Percentiles rank a stretch among this genome's conserved stretches.
These are phyloP conservation scores for Xerocomus brunneocitrinus DNA, from an alignment of 768 basidiomycete species.

Conservation along the genomic window DNA sequence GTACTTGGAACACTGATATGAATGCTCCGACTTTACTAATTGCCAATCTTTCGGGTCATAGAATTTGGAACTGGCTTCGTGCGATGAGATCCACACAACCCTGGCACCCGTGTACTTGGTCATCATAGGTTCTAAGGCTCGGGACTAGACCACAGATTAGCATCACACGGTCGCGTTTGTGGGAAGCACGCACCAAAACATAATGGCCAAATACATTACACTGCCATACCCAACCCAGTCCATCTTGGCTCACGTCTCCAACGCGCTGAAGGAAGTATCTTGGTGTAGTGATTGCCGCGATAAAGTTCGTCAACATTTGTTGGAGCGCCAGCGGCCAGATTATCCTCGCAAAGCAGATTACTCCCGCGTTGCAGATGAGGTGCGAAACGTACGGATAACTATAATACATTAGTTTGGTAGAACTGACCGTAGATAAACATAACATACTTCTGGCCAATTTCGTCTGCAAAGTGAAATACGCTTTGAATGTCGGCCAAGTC, in stretches of 20 bases:
- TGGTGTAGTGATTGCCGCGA: slow-evolving; percentile 50
- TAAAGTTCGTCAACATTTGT: slow-evolving; percentile 44
- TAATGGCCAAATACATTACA: slow-evolving; percentile 83
- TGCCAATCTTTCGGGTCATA: slow-evolving; percentile 73
- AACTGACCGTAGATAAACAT: background rate
- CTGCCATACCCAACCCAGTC: slow-evolving; percentile 80
- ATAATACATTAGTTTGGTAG: background rate
- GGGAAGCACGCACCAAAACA: slow-evolving; percentile 50
- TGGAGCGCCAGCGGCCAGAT: slow-evolving; percentile 43
- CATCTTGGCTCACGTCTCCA: slow-evolving; percentile 61
- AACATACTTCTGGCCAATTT: slow-evolving; percentile 50
- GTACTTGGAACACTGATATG: slow-evolving; percentile 73
- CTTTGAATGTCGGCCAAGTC: slow-evolving; percentile 61
- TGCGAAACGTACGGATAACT: slow-evolving; percentile 83
- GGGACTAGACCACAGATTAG: slow-evolving; percentile 46
- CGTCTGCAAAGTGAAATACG: slow-evolving; percentile 58
- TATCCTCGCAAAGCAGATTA: slow-evolving; percentile 53
- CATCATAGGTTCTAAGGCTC: slow-evolving; percentile 53
- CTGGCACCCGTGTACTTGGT: slow-evolving; percentile 47
- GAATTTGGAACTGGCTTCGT: slow-evolving; percentile 51
- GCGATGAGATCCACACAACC: slow-evolving; percentile 77
- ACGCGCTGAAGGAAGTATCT: slow-evolving; percentile 50
- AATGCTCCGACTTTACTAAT: slow-evolving; percentile 49
- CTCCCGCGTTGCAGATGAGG: slow-evolving; percentile 76
- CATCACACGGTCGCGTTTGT: background rate